Evolutionary conservation across 495 filamentous ascomycete genomes (phyloP), one percentile per base, ranked within the genome.

Genomic region (Parathielavia appendiculata): DNA sequence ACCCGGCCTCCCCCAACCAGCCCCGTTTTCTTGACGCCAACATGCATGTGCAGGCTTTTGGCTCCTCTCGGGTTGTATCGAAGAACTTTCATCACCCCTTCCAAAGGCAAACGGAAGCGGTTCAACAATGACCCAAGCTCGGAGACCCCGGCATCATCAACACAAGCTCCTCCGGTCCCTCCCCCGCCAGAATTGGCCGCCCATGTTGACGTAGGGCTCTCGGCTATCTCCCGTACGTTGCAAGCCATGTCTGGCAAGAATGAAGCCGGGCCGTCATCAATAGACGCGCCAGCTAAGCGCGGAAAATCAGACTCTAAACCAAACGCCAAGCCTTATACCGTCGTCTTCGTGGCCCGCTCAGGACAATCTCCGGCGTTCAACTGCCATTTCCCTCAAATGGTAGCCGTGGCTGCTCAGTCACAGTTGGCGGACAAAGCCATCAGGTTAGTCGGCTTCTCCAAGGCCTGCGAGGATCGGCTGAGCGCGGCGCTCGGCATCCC

Each of bases 331-430:
- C 60, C 58, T 3, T 57, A 53, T 56, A 60, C 40, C 23, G 72
- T 73, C 12, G 71, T 87, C 22, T 86, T 87, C 60, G 75, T 81
- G 36, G 67, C 76, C 26, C 73, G 73, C 44, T 79, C 77, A 26
- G 75, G 73, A 16, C 76, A 79, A 35, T 73, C 81, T 16, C 68
- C 76, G 32, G 66, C 73, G 16, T 73, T 84, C 44, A 71, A 84
- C 66, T 75, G 76, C 10, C 84, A 88, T 62, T 75, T 88, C 41
- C 85, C 85, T 23, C 75, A 80, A 49, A 78, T 86, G 64, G 71
- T 79, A 9, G 71, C 72, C 22, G 71, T 77, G 19, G 81, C 81
- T 30, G 81, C 79, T 4, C 71, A 71, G n/a, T 68, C 73, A 8
- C 61, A 70, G 52, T 66, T 72, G 4, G 32, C 55, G 0, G 62